Percentiles rank a stretch among this genome's conserved stretches.
phyloP scores from a whole-genome alignment of 306 rosid species.

The Vigna unguiculata region DNA sequence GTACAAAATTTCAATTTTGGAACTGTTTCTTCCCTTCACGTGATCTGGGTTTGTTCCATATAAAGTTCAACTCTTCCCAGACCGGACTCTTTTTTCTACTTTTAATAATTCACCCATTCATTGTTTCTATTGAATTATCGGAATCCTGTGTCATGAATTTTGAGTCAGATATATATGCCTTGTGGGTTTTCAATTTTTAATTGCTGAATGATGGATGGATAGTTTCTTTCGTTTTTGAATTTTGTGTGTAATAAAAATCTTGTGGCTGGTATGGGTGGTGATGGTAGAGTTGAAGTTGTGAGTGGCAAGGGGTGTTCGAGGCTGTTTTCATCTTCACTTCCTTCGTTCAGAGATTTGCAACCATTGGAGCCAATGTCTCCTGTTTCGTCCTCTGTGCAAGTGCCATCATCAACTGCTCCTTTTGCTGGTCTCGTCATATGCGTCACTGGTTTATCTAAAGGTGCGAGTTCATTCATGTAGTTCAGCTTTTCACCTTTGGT shows the following conservation, averaged over 20 bases:
- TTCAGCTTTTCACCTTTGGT: slow-evolving; percentile 34
- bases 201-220: slow-evolving; percentile 25
- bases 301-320: slow-evolving; percentile 83
- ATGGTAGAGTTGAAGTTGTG: slow-evolving; percentile 77
- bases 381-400: slow-evolving; percentile 63
- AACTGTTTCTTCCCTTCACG: slow-evolving; percentile 5
- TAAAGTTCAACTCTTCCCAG: slow-evolving; percentile 9
- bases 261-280: slow-evolving; percentile 67
- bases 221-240: slow-evolving; percentile 31
- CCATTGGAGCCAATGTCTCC: slow-evolving; percentile 72
- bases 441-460: slow-evolving; percentile 96
- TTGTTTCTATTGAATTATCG: neutral
- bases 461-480: slow-evolving; percentile 48
- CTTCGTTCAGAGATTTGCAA: slow-evolving; percentile 62
- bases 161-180: neutral
- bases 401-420: slow-evolving; percentile 65
- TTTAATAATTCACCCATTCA: slow-evolving; percentile 8
- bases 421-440: slow-evolving; percentile 88
- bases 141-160: neutral
- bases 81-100: neutral
- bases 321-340: slow-evolving; percentile 69
- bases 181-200: slow-evolving; percentile 26
- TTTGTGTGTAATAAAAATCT: slow-evolving; percentile 39
- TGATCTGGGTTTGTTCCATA: slow-evolving; percentile 36
- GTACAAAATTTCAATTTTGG: slow-evolving; percentile 34